Percentiles rank a stretch among this genome's conserved stretches.
These are phyloP conservation scores for Picea sitchensis DNA, from an alignment of 75 land plant genomes.

Conservation along the genomic window DNA sequence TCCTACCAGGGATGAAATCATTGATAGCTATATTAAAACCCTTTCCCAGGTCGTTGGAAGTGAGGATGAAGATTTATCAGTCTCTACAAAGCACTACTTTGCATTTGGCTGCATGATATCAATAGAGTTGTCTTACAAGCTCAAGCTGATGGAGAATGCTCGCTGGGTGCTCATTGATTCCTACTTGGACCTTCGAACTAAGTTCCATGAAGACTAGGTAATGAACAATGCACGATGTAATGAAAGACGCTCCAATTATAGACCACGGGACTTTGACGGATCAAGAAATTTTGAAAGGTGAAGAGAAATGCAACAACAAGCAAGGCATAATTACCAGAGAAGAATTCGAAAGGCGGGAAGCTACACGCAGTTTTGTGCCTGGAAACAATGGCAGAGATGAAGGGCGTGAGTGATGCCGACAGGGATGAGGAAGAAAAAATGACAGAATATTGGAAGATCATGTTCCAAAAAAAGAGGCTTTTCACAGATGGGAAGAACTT, in stretches of 20 bases:
- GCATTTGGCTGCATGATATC: slow-evolving; percentile 49
- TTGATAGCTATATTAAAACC: slow-evolving; percentile 46
- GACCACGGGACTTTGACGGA: slow-evolving; percentile 32
- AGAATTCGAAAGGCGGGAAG: no score
- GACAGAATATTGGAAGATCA: no score
- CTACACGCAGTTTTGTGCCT: no score
- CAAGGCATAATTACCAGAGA: background rate
- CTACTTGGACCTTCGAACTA: background rate
- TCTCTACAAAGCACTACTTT: slow-evolving; percentile 54
- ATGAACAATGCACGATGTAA: slow-evolving; percentile 37
- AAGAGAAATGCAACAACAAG: slow-evolving; percentile 27
- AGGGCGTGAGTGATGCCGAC: no score
- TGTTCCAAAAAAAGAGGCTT: no score
- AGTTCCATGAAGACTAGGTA: slow-evolving; percentile 55
- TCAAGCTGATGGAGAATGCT: slow-evolving; percentile 25
- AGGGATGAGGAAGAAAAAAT: no score
- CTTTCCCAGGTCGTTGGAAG: slow-evolving; percentile 46
- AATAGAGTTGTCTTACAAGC: slow-evolving; percentile 41
- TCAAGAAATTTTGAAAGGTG: slow-evolving; percentile 42
- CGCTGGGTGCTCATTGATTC: no score
- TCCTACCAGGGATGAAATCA: slow-evolving; percentile 42
- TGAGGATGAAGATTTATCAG: slow-evolving; percentile 53
- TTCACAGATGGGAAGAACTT: no score
- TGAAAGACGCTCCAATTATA: slow-evolving; percentile 24
- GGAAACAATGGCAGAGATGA: no score